Evolutionary conservation across 2,329 filamentous ascomycete species (phyloP).

Genomic region (Bipolaris zeicola): DNA sequence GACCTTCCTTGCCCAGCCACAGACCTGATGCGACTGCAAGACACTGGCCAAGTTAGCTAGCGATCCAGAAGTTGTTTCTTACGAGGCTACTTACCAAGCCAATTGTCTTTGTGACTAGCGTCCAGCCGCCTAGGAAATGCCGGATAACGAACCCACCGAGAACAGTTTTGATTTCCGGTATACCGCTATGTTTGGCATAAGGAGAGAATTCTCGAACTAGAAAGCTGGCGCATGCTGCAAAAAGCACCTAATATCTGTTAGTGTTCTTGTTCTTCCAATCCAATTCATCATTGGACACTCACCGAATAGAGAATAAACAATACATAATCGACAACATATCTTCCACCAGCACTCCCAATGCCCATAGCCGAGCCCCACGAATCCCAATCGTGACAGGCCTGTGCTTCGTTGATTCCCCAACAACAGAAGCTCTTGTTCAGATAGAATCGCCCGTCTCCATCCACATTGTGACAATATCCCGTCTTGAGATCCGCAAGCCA

Average conservation of each 20-base stretch:
- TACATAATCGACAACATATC: constrained; percentile 84
- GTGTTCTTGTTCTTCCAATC: neutral
- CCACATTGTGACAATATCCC: constrained; percentile 79
- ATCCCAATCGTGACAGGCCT: constrained; percentile 85
- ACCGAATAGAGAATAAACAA: constrained; percentile 88
- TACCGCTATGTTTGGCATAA: constrained; percentile 92
- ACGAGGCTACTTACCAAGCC: constrained; percentile 67
- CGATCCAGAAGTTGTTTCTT: constrained; percentile 19
- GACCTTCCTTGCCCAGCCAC: constrained; percentile 96
- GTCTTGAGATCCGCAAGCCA: constrained; percentile 94
- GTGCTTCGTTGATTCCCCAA: constrained; percentile 77
- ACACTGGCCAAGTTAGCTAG: constrained; percentile 61
- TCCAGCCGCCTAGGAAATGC: constrained; percentile 86
- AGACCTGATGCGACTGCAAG: constrained; percentile 91
- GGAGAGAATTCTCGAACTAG: constrained; percentile 83
- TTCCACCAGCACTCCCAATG: constrained; percentile 67
- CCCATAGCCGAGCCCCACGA: constrained; percentile 80
- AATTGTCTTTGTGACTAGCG: constrained; percentile 84
- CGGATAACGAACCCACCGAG: constrained; percentile 92
- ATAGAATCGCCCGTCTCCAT: constrained; percentile 86
- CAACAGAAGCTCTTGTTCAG: constrained; percentile 92
- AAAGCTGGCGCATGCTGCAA: constrained; percentile 76
- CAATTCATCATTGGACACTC: constrained; percentile 39
- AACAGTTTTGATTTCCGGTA: constrained; percentile 96
- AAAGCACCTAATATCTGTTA: constrained; percentile 64